Conservation (phyloP, 1,284 basidiomycete species). For the Gomphus bonarii region DNA sequence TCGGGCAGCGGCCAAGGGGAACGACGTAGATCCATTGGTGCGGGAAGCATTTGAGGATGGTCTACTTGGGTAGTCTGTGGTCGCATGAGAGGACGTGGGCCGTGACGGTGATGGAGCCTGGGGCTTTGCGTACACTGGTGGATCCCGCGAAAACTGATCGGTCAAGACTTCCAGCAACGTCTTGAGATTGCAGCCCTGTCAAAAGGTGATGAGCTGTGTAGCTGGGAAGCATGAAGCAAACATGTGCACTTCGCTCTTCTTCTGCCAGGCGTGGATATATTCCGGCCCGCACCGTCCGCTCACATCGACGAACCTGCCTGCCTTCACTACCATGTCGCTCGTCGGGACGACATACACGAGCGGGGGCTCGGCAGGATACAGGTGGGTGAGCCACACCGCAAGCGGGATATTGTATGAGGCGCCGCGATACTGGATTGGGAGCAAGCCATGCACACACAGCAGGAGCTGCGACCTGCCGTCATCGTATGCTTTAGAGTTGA, state of each 20-base stretch:
- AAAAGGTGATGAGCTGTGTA: slow-evolving; percentile 13
- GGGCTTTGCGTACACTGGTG: slow-evolving; percentile 89
- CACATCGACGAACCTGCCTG: slow-evolving; percentile 69
- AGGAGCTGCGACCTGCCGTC: slow-evolving; percentile 89
- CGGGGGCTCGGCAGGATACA: slow-evolving; percentile 76
- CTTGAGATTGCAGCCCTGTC: slow-evolving; percentile 57
- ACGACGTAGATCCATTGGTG: slow-evolving; percentile 5
- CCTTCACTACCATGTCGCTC: slow-evolving; percentile 79
- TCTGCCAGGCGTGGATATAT: slow-evolving; percentile 70
- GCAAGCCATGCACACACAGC: slow-evolving; percentile 81
- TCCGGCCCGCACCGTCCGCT: slow-evolving; percentile 66
- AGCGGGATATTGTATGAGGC: slow-evolving; percentile 91
- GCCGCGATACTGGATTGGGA: slow-evolving; percentile 76
- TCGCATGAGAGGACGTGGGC: slow-evolving; percentile 10
- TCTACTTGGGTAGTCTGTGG: slow-evolving; percentile 13
- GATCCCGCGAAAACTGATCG: slow-evolving; percentile 72
- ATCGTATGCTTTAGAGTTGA: slow-evolving; percentile 63
- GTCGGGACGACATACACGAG: slow-evolving; percentile 96
- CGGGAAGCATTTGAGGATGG: slow-evolving; percentile 8
- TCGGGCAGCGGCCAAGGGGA: not conserved
- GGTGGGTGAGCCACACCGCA: slow-evolving; percentile 77
- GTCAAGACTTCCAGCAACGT: slow-evolving; percentile 66
- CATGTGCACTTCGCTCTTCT: slow-evolving; percentile 70
- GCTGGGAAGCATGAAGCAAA: slow-evolving; percentile 15
- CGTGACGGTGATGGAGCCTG: slow-evolving; percentile 18